phyloP scores from a whole-genome alignment of 2,329 filamentous ascomycete species.

The Pyricularia grisea region DNA sequence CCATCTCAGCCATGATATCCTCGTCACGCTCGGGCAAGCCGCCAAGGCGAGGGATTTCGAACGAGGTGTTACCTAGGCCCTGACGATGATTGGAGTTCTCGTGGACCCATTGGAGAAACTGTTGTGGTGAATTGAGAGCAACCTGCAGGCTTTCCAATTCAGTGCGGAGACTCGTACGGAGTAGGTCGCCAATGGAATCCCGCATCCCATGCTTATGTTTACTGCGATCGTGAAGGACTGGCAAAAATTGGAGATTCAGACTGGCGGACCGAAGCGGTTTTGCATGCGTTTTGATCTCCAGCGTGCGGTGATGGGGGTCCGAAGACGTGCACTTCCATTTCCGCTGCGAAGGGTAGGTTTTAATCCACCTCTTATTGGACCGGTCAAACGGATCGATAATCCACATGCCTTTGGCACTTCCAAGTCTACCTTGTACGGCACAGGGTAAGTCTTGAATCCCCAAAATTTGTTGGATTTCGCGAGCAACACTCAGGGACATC shows the following conservation, averaged over 20 bases:
- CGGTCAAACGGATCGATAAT: conserved; percentile 44
- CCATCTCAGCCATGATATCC: conserved; percentile 43
- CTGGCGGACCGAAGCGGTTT: conserved; percentile 37
- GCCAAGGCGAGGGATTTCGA: conserved; percentile 30
- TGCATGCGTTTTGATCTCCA: conserved; percentile 51
- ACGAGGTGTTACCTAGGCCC: conserved; percentile 11
- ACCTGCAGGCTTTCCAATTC: conserved; percentile 43
- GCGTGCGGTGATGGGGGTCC: conserved; percentile 45
- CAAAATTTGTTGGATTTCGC: conserved; percentile 38
- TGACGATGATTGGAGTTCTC: conserved; percentile 24
- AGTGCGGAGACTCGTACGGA: conserved; percentile 37
- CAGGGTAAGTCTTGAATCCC: conserved; percentile 46
- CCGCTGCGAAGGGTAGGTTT: conserved; percentile 54
- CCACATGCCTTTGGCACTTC: conserved; percentile 70
- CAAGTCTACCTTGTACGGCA: conserved; percentile 61
- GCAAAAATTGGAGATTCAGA: conserved; percentile 60
- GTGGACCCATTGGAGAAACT: conserved; percentile 45
- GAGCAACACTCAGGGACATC: conserved; percentile 53
- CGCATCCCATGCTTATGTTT: conserved; percentile 33
- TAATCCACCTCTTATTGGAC: conserved; percentile 49
- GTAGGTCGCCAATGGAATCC: conserved; percentile 34
- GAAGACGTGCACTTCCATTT: conserved; percentile 52
- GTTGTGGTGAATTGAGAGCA: conserved; percentile 37
- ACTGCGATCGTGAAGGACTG: conserved; percentile 54
- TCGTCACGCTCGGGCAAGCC: conserved; percentile 39